These are phyloP conservation scores for Cenchrus purpureus DNA, from an alignment of 176 grass and related monocot species.

Conservation along the genomic window DNA sequence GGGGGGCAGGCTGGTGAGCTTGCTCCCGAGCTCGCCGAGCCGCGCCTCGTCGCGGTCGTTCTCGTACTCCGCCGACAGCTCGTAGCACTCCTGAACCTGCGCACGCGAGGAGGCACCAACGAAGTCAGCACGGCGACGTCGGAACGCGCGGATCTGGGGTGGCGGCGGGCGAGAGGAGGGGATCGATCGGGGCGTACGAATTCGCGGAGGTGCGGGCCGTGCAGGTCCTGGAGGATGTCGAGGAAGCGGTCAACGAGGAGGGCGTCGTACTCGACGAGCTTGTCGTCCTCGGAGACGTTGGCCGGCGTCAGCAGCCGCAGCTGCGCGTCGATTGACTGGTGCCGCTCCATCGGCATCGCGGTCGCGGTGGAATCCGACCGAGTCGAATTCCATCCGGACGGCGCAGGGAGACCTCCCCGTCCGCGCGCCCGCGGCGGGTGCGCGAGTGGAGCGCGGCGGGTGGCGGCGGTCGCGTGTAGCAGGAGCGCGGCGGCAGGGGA, in stretches of 20 bases:
- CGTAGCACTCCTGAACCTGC: conserved; percentile 98
- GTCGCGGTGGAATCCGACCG: conserved; percentile 1
- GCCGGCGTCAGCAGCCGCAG: conserved; percentile 70
- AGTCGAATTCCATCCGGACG: neutral
- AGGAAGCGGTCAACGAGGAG: conserved; percentile 81
- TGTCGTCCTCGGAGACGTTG: conserved; percentile 93
- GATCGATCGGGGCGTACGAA: conserved; percentile 46
- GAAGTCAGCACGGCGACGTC: neutral
- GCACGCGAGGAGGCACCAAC: neutral
- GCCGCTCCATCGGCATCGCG: conserved; percentile 55
- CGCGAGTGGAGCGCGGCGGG: neutral
- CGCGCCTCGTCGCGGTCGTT: conserved; percentile 57
- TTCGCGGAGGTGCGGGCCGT: conserved; percentile 77
- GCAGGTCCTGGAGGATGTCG: conserved; percentile 84
- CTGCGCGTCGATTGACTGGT: conserved; percentile 94
- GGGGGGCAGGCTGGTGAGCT: conserved; percentile 70
- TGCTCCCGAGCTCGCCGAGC: conserved; percentile 83
- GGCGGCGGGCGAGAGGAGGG: neutral
- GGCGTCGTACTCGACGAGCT: conserved; percentile 83
- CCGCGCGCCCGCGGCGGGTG: neutral
- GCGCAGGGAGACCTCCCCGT: neutral
- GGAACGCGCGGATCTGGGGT: conserved; percentile 33
- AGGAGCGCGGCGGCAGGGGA: neutral
- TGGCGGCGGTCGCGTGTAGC: neutral
- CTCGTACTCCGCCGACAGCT: conserved; percentile 94